Evolutionary conservation across 257 asterid genomes (phyloP), one percentile per base, ranked within the genome.

Genomic region (Galeopsis tetrahit): DNA sequence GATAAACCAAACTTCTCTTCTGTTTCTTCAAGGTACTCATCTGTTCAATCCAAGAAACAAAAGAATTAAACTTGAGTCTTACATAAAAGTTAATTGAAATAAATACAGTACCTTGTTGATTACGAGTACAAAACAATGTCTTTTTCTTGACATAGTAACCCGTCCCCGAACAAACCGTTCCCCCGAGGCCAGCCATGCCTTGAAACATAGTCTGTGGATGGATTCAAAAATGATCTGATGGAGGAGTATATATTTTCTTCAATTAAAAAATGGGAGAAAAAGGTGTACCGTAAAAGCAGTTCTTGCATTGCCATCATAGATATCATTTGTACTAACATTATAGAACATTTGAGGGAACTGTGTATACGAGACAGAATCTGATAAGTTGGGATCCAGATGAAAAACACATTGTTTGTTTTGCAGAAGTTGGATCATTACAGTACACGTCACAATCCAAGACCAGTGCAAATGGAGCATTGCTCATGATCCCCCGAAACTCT

Each of bases 161-260:
- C 0, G 96, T 87, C 13, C 96, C 97, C 1, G 97, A 49, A 38
- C 97, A 91, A 21, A 83, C 82, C 0, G 90, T 74, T 55, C 96
- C 96, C 3, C 86, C 79, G 69, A 77, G n/a, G 32, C 97, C 97
- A 73, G 89, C 97, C 97, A 91, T 91, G 28, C 97, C 97, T 89
- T 89, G 97, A 71, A 84, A 89, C 78, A 87, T 89, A 1, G 91
- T 91, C 97, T 91, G 80, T 66, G 10, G 70, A 15, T 3, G 17
- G 17, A 67, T 14, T 63, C 40, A 67, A 36, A 15, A 62, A 10
- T 61, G n/a, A 71, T 10, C 2, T 14, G 2, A 21, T 21, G 28
- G 28, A 21, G 28, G 28, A 21, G 28, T 21, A 21, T 21, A 21
- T 21, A 21, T 21, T 21, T 21, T 21, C 28, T 1, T 21, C 28